These are phyloP conservation scores for Fusarium goolgardi DNA, from an alignment of 2,329 filamentous ascomycete species.

Conservation along the genomic window DNA sequence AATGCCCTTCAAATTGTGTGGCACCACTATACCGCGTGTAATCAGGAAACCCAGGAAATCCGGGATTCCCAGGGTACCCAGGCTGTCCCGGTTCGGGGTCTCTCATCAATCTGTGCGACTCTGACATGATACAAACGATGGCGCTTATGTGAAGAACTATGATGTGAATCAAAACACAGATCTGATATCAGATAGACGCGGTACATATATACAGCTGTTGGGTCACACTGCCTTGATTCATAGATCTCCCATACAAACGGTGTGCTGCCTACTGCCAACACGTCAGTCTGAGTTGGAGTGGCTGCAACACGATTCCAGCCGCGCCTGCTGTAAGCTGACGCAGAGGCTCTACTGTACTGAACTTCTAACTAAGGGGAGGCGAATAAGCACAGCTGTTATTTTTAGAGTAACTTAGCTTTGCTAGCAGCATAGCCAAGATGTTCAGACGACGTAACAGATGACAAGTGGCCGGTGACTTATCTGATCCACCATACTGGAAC, in stretches of 20 bases:
- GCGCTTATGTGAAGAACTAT: no score
- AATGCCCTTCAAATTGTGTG: constrained; percentile 1
- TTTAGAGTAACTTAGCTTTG: not conserved
- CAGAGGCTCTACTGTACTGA: not conserved
- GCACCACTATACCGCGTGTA: constrained; percentile 2
- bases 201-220: constrained; percentile 5
- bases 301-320: not conserved
- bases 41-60: constrained; percentile 10
- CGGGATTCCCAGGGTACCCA: constrained; percentile 1
- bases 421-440: not conserved
- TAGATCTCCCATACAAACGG: not conserved
- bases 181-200: not conserved
- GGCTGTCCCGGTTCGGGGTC: not conserved
- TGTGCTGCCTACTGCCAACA: not conserved
- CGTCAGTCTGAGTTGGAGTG: not conserved
- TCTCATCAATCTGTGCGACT: not conserved
- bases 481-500: not conserved
- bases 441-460: not conserved
- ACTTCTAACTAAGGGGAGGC: not conserved
- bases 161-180: not conserved
- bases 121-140: not conserved
- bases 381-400: not conserved
- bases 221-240: not conserved
- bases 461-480: not conserved
- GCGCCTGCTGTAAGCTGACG: constrained; percentile 5